Percentiles rank a stretch among this genome's conserved stretches.
phyloP scores from a whole-genome alignment of 805 yeast genomes.

The Candida dajiaensis region DNA sequence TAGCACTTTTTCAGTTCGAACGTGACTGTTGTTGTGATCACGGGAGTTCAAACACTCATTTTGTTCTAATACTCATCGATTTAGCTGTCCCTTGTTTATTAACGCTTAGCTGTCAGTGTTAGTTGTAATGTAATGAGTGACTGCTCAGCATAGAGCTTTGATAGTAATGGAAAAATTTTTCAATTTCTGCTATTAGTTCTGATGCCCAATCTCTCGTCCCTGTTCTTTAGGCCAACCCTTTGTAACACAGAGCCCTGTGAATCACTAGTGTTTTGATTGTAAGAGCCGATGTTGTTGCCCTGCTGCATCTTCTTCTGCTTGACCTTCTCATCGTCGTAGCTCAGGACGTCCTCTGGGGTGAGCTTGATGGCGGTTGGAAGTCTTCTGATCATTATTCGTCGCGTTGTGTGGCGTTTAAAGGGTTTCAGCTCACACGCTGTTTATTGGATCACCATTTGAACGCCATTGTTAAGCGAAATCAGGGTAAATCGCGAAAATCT shows the following conservation, averaged over 20 bases:
- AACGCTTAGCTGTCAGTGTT: background rate
- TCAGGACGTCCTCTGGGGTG: conserved; percentile 58
- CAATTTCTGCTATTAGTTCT: conserved; percentile 8
- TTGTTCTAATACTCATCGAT: background rate
- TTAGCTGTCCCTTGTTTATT: background rate
- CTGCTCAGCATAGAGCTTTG: background rate
- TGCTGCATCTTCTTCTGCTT: conserved; percentile 3
- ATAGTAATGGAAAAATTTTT: background rate
- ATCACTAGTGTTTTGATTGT: conserved; percentile 16
- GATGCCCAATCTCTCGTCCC: conserved; percentile 21
- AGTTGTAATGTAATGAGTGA: background rate
- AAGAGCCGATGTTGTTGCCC: conserved; percentile 1
- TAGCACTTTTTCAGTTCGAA: background rate
- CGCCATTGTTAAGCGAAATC: background rate
- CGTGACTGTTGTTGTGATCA: background rate
- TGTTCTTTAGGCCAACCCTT: conserved; percentile 8
- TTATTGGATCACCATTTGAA: background rate
- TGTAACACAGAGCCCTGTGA: conserved; percentile 9
- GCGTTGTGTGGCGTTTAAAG: background rate
- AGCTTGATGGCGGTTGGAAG: conserved; percentile 64
- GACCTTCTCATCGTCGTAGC: conserved; percentile 25
- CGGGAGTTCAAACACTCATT: background rate
- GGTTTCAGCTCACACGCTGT: background rate
- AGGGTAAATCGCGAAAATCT: background rate
- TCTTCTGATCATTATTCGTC: conserved; percentile 52